phyloP scores from a whole-genome alignment of 2,329 filamentous ascomycete species.

The Clarireedia hainanense region DNA sequence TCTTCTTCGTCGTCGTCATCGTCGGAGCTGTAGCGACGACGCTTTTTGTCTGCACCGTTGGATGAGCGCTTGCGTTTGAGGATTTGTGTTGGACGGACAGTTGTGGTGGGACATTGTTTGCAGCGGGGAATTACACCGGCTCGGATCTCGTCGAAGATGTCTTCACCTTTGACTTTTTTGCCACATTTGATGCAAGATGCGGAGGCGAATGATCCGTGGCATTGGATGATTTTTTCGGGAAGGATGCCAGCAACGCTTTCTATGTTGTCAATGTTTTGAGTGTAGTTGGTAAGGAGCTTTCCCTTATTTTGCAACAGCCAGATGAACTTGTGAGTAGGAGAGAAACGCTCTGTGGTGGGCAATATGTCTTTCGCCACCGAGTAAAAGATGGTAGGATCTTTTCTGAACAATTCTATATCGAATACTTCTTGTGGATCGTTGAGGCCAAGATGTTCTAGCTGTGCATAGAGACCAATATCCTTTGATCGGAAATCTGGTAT shows the following conservation, averaged over 20 bases:
- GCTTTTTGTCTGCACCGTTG: slow-evolving; percentile 41
- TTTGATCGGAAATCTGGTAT: slow-evolving; percentile 97
- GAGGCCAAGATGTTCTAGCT: slow-evolving; percentile 68
- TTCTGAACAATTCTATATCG: slow-evolving; percentile 77
- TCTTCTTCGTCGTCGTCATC: slow-evolving; percentile 43
- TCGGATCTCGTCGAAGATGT: slow-evolving; percentile 72
- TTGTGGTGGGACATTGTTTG: slow-evolving; percentile 52
- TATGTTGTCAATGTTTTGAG: slow-evolving; percentile 97
- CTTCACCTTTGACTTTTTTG: slow-evolving; percentile 63
- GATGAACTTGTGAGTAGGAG: slow-evolving; percentile 92
- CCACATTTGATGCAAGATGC: slow-evolving; percentile 82
- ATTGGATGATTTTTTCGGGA: slow-evolving; percentile 81
- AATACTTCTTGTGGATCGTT: slow-evolving; percentile 90
- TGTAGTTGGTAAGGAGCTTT: slow-evolving; percentile 94
- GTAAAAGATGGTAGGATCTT: slow-evolving; percentile 87
- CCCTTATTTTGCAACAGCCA: slow-evolving; percentile 76
- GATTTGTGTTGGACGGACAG: slow-evolving; percentile 42
- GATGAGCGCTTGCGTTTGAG: slow-evolving; percentile 48
- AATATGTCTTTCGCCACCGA: slow-evolving; percentile 85
- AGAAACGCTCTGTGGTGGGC: slow-evolving; percentile 70
- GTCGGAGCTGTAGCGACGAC: slow-evolving; percentile 20
- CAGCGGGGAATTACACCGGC: slow-evolving; percentile 72
- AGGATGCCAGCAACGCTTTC: slow-evolving; percentile 79
- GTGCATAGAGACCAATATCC: slow-evolving; percentile 83
- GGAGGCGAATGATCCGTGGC: slow-evolving; percentile 91